A percentile compares a stretch with the other conserved stretches of the same genome.
Evolutionary conservation across 2,329 filamentous ascomycete genomes (phyloP).

Genomic region (Trichocomaceae sp.): DNA sequence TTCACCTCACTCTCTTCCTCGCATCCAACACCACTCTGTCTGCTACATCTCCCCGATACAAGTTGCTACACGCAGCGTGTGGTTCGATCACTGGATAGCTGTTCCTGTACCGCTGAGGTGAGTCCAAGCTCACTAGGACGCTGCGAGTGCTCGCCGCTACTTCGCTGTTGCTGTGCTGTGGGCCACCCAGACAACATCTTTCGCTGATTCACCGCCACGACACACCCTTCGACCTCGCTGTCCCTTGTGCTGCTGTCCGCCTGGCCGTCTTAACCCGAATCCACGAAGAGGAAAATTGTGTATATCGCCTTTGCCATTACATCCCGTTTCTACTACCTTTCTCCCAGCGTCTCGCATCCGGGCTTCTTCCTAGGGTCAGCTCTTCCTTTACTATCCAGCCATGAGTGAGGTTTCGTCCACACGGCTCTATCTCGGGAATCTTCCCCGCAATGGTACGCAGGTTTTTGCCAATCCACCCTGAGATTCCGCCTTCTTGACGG

Average conservation of each 20-base stretch:
- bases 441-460: slow-evolving; percentile 84
- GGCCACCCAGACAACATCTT: neutral
- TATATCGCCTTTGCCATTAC: neutral
- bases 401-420: slow-evolving; percentile 91
- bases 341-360: neutral
- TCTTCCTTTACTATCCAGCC: slow-evolving; percentile 18
- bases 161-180: slow-evolving; percentile 4
- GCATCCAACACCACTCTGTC: neutral
- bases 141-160: slow-evolving; percentile 3
- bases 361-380: slow-evolving; percentile 1
- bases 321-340: neutral
- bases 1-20: neutral
- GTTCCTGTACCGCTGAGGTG: slow-evolving; percentile 6
- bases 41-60: no score
- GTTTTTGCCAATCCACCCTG: slow-evolving; percentile 26
- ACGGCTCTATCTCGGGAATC: slow-evolving; percentile 93
- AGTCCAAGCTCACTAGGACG: slow-evolving; percentile 8
- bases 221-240: slow-evolving; percentile 4
- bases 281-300: slow-evolving; percentile 1
- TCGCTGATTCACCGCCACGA: slow-evolving; percentile 8
- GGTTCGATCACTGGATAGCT: neutral
- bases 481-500: slow-evolving; percentile 18
- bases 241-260: neutral
- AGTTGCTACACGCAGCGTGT: neutral
- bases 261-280: neutral